Conservation (phyloP, 2,329 filamentous ascomycete species). For the Allantophomopsis lycopodina region DNA sequence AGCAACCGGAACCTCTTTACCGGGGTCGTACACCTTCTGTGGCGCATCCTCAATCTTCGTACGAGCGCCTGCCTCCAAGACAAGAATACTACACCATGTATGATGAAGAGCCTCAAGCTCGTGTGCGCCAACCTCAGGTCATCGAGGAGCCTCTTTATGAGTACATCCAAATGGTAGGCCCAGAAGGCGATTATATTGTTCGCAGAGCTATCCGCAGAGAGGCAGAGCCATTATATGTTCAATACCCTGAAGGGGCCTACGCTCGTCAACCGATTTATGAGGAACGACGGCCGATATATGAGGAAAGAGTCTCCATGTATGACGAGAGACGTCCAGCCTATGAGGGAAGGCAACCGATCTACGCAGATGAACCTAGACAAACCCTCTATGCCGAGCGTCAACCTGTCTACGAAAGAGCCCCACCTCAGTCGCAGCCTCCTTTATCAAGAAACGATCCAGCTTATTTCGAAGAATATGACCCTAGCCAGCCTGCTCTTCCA, state of each 20-base stretch:
- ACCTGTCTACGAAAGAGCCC: too few species aligned
- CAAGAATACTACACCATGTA: constrained; percentile 21
- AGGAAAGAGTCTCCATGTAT: too few species aligned
- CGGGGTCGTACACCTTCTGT: constrained; percentile 13
- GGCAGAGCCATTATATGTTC: constrained; percentile 16
- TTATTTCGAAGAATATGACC: constrained; percentile 30
- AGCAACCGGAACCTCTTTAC: constrained; percentile 15
- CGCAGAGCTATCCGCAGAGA: constrained; percentile 24
- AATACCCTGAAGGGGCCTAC: constrained; percentile 14
- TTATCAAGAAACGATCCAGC: constrained; percentile 10
- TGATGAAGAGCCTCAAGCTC: constrained; percentile 16
- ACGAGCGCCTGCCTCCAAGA: constrained; percentile 13
- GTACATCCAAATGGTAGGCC: constrained; percentile 29
- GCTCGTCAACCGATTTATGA: constrained; percentile 15
- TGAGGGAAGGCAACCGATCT: constrained; percentile 3
- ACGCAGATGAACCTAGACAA: not conserved
- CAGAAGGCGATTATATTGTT: constrained; percentile 31
- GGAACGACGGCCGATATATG: not conserved
- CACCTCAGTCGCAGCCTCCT: constrained; percentile 1
- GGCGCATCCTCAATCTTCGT: constrained; percentile 13
- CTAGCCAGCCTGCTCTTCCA: constrained; percentile 22
- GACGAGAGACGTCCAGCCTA: too few species aligned
- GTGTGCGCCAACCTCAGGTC: constrained; percentile 15
- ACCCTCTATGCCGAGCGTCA: not conserved
- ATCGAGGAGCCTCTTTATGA: constrained; percentile 23